Evolutionary conservation across 1,284 basidiomycete genomes (phyloP), one percentile per base, ranked within the genome.

Genomic region (Schizophyllum commune): DNA sequence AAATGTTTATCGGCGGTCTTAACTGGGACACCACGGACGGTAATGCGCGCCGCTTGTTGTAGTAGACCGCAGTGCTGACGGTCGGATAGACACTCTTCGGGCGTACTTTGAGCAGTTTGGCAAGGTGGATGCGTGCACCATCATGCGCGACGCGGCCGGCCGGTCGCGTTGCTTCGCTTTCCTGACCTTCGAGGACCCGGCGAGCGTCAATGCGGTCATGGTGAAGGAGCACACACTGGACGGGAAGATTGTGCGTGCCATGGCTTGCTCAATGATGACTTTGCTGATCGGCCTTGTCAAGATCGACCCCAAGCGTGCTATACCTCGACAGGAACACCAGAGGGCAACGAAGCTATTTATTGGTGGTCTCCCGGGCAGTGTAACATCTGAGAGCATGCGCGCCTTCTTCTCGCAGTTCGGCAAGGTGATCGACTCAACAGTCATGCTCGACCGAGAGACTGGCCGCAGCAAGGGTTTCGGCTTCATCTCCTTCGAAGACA

Each of bases 231-330:
- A 98, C 74, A 85, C 87, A 68, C 80, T 97, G 22, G 95, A 97
- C 71, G 94, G 94, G 65, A 97, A 97, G 79, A 91, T 93, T 68
- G 94, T 94, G 71, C 75, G 91, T 74, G 63, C 60, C 60, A 34
- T 63, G 58, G 53, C n/a, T 20, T 27, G 19, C n/a, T n/a, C n/a
- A n/a, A n/a, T n/a, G n/a, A n/a, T n/a, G n/a, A n/a, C n/a, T n/a
- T n/a, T n/a, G n/a, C n/a, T n/a, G n/a, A n/a, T n/a, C n/a, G n/a
- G n/a, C n/a, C n/a, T n/a, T n/a, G n/a, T n/a, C n/a, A n/a, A n/a
- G 96, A 99, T 99, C 73, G 97, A 99, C 71, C 97, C 97, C 11
- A 99, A 99, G 77, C 89, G 96, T 62, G 97, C 97, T 5, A 98
- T 99, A 67, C 97, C 97, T 15, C 85, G 96, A 66, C 91, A 94